phyloP scores from a whole-genome alignment of 768 basidiomycete genomes.

The Lactarius hengduanensis region DNA sequence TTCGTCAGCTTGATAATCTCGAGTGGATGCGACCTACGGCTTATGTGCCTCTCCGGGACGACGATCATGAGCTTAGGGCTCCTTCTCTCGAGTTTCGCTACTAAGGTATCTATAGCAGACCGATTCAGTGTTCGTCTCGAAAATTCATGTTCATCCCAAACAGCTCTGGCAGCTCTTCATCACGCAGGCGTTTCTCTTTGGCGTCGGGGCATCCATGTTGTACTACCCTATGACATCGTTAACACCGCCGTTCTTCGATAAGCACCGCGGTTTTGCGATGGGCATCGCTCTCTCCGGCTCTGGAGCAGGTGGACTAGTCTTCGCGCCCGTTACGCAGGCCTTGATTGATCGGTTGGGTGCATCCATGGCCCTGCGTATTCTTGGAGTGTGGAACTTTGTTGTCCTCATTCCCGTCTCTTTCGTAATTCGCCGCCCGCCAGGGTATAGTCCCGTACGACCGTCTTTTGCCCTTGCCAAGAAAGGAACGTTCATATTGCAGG shows the following conservation, averaged over 20 bases:
- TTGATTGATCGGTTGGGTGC: slow-evolving; percentile 40
- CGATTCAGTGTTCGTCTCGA: neutral
- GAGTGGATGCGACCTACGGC: slow-evolving; percentile 35
- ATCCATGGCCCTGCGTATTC: slow-evolving; percentile 40
- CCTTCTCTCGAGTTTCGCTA: slow-evolving; percentile 42
- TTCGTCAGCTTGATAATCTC: slow-evolving; percentile 44
- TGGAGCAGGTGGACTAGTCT: slow-evolving; percentile 45
- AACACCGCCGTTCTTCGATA: slow-evolving; percentile 44
- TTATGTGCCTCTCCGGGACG: slow-evolving; percentile 40
- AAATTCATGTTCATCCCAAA: neutral
- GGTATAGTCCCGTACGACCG: slow-evolving; percentile 32
- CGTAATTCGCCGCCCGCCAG: slow-evolving; percentile 36
- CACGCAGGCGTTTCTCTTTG: slow-evolving; percentile 44
- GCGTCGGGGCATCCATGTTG: slow-evolving; percentile 44
- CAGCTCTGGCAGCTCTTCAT: slow-evolving; percentile 47
- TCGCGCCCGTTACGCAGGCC: slow-evolving; percentile 41
- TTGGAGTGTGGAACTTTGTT: slow-evolving; percentile 43
- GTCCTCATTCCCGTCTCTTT: slow-evolving; percentile 40
- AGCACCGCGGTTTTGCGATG: slow-evolving; percentile 47
- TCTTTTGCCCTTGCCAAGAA: slow-evolving; percentile 40
- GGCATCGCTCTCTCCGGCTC: slow-evolving; percentile 43
- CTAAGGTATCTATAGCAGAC: slow-evolving; percentile 31
- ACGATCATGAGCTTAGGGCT: slow-evolving; percentile 45
- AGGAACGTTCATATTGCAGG: slow-evolving; percentile 45
- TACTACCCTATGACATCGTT: slow-evolving; percentile 47